These are phyloP conservation scores for Lasiosphaeria hispida DNA, from an alignment of 495 filamentous ascomycete species.

Conservation along the genomic window DNA sequence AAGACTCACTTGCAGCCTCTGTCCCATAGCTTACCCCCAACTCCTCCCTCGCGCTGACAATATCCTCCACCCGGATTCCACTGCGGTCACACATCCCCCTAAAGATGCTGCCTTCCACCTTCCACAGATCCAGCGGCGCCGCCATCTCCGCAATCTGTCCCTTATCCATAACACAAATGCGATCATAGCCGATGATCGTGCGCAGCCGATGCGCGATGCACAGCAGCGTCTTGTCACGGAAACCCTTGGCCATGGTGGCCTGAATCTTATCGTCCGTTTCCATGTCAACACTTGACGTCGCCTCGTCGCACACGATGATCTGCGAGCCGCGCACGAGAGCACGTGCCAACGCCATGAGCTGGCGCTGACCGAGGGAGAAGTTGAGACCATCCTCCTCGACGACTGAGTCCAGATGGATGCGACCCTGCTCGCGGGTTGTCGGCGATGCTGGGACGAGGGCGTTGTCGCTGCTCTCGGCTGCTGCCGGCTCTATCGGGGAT, in stretches of 20 bases:
- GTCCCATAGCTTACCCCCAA: constrained; percentile 15
- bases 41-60: constrained; percentile 37
- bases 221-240: constrained; percentile 83
- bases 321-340: constrained; percentile 81
- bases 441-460: constrained; percentile 11
- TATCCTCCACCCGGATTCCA: constrained; percentile 77
- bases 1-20: neutral
- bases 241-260: constrained; percentile 79
- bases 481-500: constrained; percentile 4
- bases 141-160: constrained; percentile 84
- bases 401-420: constrained; percentile 75
- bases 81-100: constrained; percentile 89
- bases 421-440: constrained; percentile 36
- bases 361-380: constrained; percentile 93
- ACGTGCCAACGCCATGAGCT: constrained; percentile 90
- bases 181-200: constrained; percentile 91
- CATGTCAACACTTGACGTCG: constrained; percentile 89
- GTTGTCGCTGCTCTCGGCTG: constrained; percentile 11
- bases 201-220: constrained; percentile 93
- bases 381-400: constrained; percentile 96
- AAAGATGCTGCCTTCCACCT: constrained; percentile 66
- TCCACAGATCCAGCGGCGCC: constrained; percentile 67
- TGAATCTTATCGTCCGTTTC: constrained; percentile 97
- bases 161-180: constrained; percentile 93
- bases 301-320: constrained; percentile 96